Evolutionary conservation across 495 filamentous ascomycete species (phyloP), one percentile per base, ranked within the genome.

Genomic region (Halenospora varia): DNA sequence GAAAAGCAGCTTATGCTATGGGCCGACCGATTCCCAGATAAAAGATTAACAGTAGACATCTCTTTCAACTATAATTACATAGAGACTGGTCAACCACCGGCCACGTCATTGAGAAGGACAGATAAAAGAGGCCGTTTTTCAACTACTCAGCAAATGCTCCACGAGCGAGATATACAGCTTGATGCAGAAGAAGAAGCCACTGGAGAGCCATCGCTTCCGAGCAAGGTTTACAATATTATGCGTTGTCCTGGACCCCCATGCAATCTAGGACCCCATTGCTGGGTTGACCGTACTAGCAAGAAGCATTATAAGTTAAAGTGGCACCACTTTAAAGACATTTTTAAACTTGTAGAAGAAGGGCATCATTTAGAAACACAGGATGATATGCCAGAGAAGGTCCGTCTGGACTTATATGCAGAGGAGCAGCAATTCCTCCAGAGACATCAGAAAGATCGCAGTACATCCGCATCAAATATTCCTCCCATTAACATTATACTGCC

Each of bases 401-500:
- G 52, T 24, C 46, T 46, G 18, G n/a, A 63, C 10, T 39, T 63
- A 25, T 63, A 61, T 55, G 53, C 53, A 29, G 52, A 63, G 51
- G 61, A 63, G 25, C 39, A 56, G 45, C 47, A 61, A 29, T 25
- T 22, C 26, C 48, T 51, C 25, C 35, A 61, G 19, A 56, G 26
- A 39, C 42, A 40, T 19, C 48, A 56, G 24, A 63, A 61, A 51
- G 3, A 23, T 24, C 11, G 11, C 24, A 51, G 18, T 35, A 47
- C 19, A 51, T 50, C 29, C 18, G n/a, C 35, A 51, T 1, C 26
- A 46, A 56, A 48, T 20, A 2, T 55, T 51, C 57, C 57, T 53
- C 52, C 51, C 35, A 63, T 63, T 42, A 51, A 63, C 39, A 63
- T 60, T 17, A 63, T 42, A 10, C 26, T 55, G n/a, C 51, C 48